These are phyloP conservation scores for Lichtheimia hyalospora DNA, from an alignment of 371 early-diverging fungal genomes.

Conservation along the genomic window DNA sequence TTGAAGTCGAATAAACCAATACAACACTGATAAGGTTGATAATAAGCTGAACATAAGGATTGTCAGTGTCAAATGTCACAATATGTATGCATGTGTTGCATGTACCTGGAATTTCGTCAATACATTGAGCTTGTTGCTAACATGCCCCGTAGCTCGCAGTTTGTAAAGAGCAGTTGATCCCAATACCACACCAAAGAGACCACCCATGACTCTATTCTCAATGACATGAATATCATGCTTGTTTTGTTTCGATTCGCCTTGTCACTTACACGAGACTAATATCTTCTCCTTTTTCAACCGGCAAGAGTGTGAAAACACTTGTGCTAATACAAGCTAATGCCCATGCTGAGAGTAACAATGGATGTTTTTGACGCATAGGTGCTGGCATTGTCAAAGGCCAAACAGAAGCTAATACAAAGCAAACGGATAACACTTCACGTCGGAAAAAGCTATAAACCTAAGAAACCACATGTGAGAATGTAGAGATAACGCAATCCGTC, in stretches of 20 bases:
- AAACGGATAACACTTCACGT: constrained; percentile 59
- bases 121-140: background rate
- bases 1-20: constrained; percentile 54
- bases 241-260: too few species aligned
- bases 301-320: constrained; percentile 82
- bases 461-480: background rate
- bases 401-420: constrained; percentile 46
- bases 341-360: constrained; percentile 58
- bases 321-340: constrained; percentile 63
- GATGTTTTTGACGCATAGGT: constrained; percentile 43
- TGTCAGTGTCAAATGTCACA: background rate
- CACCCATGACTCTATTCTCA: background rate
- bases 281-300: constrained; percentile 84
- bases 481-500: too few species aligned
- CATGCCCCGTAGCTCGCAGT: background rate
- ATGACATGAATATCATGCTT: too few species aligned
- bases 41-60: constrained; percentile 17
- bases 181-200: background rate
- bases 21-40: constrained; percentile 32
- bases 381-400: constrained; percentile 70
- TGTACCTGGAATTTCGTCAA: background rate
- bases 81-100: too few species aligned
- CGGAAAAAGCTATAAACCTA: constrained; percentile 80
- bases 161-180: constrained; percentile 7
- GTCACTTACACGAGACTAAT: constrained; percentile 70